A percentile compares a stretch with the other conserved stretches of the same genome.
Evolutionary conservation across 1,284 basidiomycete genomes (phyloP).

Genomic region (Rhizoctonia solani): DNA sequence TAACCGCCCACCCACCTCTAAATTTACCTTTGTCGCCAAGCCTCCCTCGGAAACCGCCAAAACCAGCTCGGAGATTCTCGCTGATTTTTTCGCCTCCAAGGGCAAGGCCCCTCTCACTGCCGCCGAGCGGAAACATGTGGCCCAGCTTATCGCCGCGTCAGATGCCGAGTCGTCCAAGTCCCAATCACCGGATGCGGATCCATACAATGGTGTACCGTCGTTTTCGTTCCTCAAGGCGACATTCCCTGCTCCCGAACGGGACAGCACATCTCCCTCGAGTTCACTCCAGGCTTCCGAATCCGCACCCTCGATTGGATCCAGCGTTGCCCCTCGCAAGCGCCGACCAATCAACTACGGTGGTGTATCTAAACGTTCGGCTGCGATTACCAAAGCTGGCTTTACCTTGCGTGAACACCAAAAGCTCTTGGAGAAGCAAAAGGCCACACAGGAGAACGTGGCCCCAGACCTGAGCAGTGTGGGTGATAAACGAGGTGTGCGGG

Average conservation of each 20-base stretch:
- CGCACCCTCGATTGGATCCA: background rate
- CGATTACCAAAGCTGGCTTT: slow-evolving; percentile 11
- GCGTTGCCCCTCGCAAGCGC: slow-evolving; percentile 14
- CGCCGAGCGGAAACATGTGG: slow-evolving; percentile 19
- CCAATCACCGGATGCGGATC: slow-evolving; percentile 6
- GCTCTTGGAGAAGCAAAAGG: slow-evolving; percentile 24
- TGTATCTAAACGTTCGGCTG: slow-evolving; percentile 10
- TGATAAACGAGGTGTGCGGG: slow-evolving; percentile 15
- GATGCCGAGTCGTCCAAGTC: slow-evolving; percentile 7
- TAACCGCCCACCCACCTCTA: slow-evolving; percentile 9
- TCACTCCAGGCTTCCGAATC: background rate
- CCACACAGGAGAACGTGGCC: slow-evolving; percentile 3
- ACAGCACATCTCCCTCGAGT: slow-evolving; percentile 14
- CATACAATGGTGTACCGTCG: slow-evolving; percentile 24
- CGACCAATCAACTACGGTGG: slow-evolving; percentile 31
- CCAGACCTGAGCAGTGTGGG: slow-evolving; percentile 9
- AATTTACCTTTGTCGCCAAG: slow-evolving; percentile 6
- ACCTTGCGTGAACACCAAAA: slow-evolving; percentile 25
- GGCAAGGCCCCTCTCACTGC: slow-evolving; percentile 25
- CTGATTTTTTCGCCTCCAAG: slow-evolving; percentile 22
- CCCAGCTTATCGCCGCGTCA: slow-evolving; percentile 13
- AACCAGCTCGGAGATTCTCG: slow-evolving; percentile 20
- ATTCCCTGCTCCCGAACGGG: slow-evolving; percentile 13
- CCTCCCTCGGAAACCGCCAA: background rate
- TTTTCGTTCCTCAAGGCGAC: slow-evolving; percentile 30